Percentiles rank a stretch among this genome's conserved stretches.
Conservation (phyloP, 257 asterid genomes). For the Petunia secreta region DNA sequence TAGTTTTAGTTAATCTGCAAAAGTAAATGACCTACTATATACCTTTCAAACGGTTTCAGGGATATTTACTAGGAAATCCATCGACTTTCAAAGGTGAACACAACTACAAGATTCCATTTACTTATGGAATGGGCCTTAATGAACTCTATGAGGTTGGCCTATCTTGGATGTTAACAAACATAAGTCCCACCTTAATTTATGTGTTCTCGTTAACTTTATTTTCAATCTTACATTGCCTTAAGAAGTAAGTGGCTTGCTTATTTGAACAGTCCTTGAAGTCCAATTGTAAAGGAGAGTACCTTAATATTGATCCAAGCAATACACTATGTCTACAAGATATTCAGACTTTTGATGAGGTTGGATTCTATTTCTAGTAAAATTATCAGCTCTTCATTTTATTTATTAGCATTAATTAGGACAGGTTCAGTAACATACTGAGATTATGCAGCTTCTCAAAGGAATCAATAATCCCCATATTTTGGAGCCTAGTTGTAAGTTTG, state of each 20-base stretch:
- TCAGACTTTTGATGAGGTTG: constrained; percentile 31
- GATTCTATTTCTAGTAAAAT: neutral
- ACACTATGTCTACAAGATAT: constrained; percentile 22
- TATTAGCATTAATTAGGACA: neutral
- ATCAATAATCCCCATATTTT: constrained; percentile 21
- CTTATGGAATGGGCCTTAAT: constrained; percentile 35
- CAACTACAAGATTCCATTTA: neutral
- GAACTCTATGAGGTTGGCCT: constrained; percentile 31
- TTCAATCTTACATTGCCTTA: neutral
- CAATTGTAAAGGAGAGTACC: constrained; percentile 33
- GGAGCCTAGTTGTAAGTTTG: constrained; percentile 32
- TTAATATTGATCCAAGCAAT: constrained; percentile 20
- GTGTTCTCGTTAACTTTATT: neutral
- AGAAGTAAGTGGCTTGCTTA: neutral
- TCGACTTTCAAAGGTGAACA: constrained; percentile 15
- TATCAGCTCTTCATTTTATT: neutral
- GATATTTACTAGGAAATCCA: constrained; percentile 41
- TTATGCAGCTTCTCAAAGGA: constrained; percentile 29
- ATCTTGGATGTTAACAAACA: neutral
- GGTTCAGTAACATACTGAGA: neutral
- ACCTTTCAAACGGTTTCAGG: constrained; percentile 26
- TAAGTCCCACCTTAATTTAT: neutral
- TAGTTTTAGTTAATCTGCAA: neutral
- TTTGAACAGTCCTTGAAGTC: constrained; percentile 29
- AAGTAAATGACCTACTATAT: neutral